phyloP scores from a whole-genome alignment of 352 stramenopile genomes.

The Phytophthora macrochlamydospora region DNA sequence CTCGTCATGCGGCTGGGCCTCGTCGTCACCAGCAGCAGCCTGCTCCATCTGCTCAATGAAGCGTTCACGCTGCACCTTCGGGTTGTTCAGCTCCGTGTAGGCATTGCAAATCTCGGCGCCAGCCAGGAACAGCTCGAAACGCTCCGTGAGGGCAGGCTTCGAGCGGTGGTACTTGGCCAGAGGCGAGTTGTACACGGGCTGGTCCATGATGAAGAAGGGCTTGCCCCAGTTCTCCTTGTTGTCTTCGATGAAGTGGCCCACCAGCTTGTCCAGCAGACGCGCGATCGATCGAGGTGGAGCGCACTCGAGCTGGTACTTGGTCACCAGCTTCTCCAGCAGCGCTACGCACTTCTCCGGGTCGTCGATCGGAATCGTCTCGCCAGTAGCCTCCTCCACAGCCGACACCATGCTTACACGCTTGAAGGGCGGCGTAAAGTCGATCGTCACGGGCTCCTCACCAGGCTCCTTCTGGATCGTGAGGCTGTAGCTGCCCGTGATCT shows the following conservation, averaged over 20 bases:
- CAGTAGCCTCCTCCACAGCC: slow-evolving; percentile 73
- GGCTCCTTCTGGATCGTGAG: slow-evolving; percentile 92
- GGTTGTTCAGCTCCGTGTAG: slow-evolving; percentile 99
- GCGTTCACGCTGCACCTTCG: slow-evolving; percentile 86
- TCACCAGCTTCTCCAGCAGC: slow-evolving; percentile 69
- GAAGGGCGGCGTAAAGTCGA: slow-evolving; percentile 96
- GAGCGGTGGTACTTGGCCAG: slow-evolving; percentile 96
- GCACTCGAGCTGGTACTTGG: slow-evolving; percentile 79
- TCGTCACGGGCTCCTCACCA: slow-evolving; percentile 75
- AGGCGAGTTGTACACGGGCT: slow-evolving; percentile 98
- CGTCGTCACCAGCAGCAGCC: slow-evolving; percentile 78
- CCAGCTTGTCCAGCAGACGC: slow-evolving; percentile 88
- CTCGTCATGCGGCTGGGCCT: slow-evolving; percentile 94
- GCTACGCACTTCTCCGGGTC: slow-evolving; percentile 61
- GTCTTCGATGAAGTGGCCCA: slow-evolving; percentile 89
- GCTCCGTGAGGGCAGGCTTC: slow-evolving; percentile 94
- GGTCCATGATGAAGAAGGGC: slow-evolving; percentile 99
- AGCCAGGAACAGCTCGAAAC: slow-evolving; percentile 98
- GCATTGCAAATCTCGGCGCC: slow-evolving; percentile 98
- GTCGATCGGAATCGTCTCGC: slow-evolving; percentile 74
- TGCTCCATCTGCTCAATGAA: slow-evolving; percentile 87
- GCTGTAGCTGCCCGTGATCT: slow-evolving; percentile 88
- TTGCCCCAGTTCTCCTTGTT: slow-evolving; percentile 91
- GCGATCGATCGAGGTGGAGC: slow-evolving; percentile 72
- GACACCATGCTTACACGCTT: slow-evolving; percentile 94